These are phyloP conservation scores for Yamadazyma siamensis DNA, from an alignment of 1,139 yeast genomes.

Conservation along the genomic window DNA sequence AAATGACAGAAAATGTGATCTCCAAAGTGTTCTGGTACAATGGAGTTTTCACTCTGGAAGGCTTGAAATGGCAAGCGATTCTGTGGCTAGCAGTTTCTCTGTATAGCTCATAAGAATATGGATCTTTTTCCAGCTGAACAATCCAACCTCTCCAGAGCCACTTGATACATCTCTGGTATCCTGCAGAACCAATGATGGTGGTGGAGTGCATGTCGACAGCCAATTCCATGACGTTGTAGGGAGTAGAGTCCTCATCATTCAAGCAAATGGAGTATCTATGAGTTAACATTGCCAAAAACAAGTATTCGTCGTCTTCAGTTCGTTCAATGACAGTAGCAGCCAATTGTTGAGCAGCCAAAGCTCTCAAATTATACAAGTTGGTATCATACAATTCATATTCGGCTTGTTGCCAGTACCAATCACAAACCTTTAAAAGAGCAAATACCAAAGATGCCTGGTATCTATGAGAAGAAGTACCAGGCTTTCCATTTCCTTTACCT, in stretches of 20 bases:
- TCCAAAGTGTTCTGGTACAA: slow-evolving; percentile 74
- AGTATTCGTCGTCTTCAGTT: slow-evolving; percentile 54
- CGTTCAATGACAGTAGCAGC: slow-evolving; percentile 69
- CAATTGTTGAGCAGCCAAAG: slow-evolving; percentile 66
- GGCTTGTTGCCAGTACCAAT: slow-evolving; percentile 70
- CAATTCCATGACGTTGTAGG: slow-evolving; percentile 71
- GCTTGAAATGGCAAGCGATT: slow-evolving; percentile 68
- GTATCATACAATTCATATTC: slow-evolving; percentile 64
- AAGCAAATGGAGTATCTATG: slow-evolving; percentile 68
- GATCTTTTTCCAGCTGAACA: slow-evolving; percentile 68
- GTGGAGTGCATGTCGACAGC: slow-evolving; percentile 88
- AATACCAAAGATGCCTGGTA: slow-evolving; percentile 69
- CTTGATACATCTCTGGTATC: slow-evolving; percentile 80
- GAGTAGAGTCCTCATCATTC: slow-evolving; percentile 58
- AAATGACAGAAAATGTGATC: slow-evolving; percentile 63
- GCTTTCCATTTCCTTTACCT: slow-evolving; percentile 62
- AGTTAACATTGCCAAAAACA: slow-evolving; percentile 75
- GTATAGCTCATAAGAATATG: slow-evolving; percentile 65
- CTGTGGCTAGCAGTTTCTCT: slow-evolving; percentile 55
- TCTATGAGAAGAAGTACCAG: slow-evolving; percentile 54
- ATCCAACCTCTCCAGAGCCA: slow-evolving; percentile 97
- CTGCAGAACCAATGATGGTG: slow-evolving; percentile 69
- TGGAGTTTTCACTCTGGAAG: slow-evolving; percentile 82
- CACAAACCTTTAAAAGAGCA: slow-evolving; percentile 68
- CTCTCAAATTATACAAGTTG: slow-evolving; percentile 57